phyloP scores from a whole-genome alignment of 1,139 yeast species.

The Pichia sp. region DNA sequence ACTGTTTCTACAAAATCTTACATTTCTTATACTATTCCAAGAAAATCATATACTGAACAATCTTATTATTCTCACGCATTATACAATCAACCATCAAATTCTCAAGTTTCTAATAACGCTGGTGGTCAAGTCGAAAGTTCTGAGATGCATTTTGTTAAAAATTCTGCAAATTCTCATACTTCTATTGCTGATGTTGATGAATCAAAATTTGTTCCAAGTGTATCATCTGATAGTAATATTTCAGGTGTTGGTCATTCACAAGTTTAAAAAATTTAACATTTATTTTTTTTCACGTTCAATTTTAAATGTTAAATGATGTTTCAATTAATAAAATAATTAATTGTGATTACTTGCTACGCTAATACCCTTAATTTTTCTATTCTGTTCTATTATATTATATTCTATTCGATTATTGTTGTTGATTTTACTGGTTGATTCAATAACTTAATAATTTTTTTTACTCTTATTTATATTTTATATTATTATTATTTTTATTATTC shows the following conservation, averaged over 20 bases:
- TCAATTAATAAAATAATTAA: too few relatives aligned
- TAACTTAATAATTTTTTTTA: too few relatives aligned
- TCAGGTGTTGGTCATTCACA: slow-evolving; percentile 25
- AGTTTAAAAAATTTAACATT: too few relatives aligned
- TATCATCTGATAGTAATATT: slow-evolving; percentile 24
- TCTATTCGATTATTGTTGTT: too few relatives aligned
- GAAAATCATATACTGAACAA: slow-evolving; percentile 20
- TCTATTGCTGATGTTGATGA: slow-evolving; percentile 9
- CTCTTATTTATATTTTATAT: too few relatives aligned
- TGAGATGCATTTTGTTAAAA: slow-evolving; percentile 27
- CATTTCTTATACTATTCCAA: slow-evolving; percentile 22
- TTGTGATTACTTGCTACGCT: too few relatives aligned
- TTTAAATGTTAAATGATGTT: too few relatives aligned
- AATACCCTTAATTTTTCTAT: too few relatives aligned
- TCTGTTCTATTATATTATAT: too few relatives aligned
- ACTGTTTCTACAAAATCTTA: slow-evolving; percentile 13
- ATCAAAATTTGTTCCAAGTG: slow-evolving; percentile 27
- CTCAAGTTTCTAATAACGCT: slow-evolving; percentile 25
- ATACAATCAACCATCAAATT: slow-evolving; percentile 12
- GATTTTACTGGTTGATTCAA: too few relatives aligned
- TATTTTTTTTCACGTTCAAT: too few relatives aligned
- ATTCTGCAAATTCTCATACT: slow-evolving; percentile 17
- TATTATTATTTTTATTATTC: too few relatives aligned
- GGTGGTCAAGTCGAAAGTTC: slow-evolving; percentile 26
- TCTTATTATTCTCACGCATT: slow-evolving; percentile 19